Evolutionary conservation across 345 rosid species (phyloP), one percentile per base, ranked within the genome.

Genomic region (Melastoma malabathricum): DNA sequence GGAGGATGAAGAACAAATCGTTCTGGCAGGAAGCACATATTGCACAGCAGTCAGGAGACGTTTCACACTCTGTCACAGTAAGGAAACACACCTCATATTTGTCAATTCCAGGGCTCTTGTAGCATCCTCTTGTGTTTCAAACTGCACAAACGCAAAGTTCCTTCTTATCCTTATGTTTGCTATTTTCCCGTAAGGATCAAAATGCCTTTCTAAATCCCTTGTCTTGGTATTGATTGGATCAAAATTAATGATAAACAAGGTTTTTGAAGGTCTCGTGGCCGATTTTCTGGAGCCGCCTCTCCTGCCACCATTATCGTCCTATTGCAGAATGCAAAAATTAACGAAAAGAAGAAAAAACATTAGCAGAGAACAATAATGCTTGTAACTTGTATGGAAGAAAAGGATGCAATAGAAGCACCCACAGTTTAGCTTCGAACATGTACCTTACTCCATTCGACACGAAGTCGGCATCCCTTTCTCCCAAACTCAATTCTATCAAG

Each of bases 401-500:
- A 5, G 41, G 41, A 9, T 7, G 41, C 12, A 34, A 34, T 2
- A 34, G 41, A 34, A 34, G 41, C 12, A 6, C 12, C 41, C 41
- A 7, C 44, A 34, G 14, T n/a, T 34, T 17, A 51, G 34, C 55
- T 15, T 34, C 22, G 27, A 39, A 51, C 34, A 29, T 43, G 23
- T 64, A 87, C 98, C 86, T 84, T 92, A 14, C 89, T 92, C 98
- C 98, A 92, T 66, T 92, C 96, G 49, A 87, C 98, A 68, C 89
- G 90, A 56, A 92, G 89, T 64, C 86, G 77, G 55, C 96, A 93
- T 23, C 96, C 93, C 71, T 87, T 84, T 18, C 81, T 79, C 50
- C 98, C 98, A 62, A 77, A 87, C 48, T 92, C 98, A 44, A 64
- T 56, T 50, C 86, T 73, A 46, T 92, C 95, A 62, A 92, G 95